Conservation (phyloP, 1,284 basidiomycete genomes). For the Boletus semigastroideus region DNA sequence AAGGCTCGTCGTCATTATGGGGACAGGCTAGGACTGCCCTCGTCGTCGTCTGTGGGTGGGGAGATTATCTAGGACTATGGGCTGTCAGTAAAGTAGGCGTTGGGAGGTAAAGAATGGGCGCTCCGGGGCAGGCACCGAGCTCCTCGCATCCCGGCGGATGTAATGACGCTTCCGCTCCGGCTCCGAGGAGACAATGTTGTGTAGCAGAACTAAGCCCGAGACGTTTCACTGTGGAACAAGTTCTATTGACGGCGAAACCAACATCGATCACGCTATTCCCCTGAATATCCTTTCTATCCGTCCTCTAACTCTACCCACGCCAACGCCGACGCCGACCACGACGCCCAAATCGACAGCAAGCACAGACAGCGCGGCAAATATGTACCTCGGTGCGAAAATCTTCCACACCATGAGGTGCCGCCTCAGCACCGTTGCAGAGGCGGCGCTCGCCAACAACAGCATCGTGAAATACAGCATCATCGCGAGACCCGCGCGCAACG, state of each 20-base stretch:
- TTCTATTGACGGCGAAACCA: background rate
- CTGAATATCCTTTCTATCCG: slow-evolving; percentile 26
- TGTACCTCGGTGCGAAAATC: slow-evolving; percentile 94
- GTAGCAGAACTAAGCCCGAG: slow-evolving; percentile 1
- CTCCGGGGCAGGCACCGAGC: background rate
- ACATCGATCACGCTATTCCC: slow-evolving; percentile 9
- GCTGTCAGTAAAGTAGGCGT: slow-evolving; percentile 7
- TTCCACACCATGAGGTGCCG: slow-evolving; percentile 99
- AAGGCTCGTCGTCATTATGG: slow-evolving; percentile 38
- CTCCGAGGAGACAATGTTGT: slow-evolving; percentile 20
- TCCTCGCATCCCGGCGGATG: slow-evolving; percentile 7
- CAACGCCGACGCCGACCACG: slow-evolving; percentile 47
- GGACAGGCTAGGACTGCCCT: background rate
- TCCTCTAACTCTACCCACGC: slow-evolving; percentile 21
- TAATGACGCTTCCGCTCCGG: slow-evolving; percentile 15
- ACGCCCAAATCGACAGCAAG: slow-evolving; percentile 57
- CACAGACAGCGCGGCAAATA: slow-evolving; percentile 63
- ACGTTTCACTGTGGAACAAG: background rate
- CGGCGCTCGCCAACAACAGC: slow-evolving; percentile 69
- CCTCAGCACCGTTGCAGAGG: slow-evolving; percentile 75
- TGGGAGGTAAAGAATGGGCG: slow-evolving; percentile 6
- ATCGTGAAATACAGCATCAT: slow-evolving; percentile 64
- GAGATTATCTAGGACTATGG: background rate
- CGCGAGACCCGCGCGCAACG: slow-evolving; percentile 55
- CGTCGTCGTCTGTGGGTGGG: background rate